Evolutionary conservation across 768 basidiomycete species (phyloP).

Genomic region (Termitomyces sp.): DNA sequence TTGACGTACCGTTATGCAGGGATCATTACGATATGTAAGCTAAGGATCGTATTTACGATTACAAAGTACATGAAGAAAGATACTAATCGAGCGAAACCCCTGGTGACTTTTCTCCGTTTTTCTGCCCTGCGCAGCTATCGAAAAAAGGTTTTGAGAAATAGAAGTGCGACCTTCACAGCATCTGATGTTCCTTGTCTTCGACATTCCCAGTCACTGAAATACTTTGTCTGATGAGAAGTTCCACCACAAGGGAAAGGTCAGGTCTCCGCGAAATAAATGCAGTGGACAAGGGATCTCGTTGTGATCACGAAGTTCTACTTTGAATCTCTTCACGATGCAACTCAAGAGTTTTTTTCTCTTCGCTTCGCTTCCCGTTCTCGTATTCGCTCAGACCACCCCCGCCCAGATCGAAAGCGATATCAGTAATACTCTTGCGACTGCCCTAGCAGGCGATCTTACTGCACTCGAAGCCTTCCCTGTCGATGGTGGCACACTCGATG

Average conservation of each 20-base stretch:
- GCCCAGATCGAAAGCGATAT: constrained; percentile 26
- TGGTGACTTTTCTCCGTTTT: too few species aligned
- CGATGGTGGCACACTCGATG: constrained; percentile 16
- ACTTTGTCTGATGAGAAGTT: background rate
- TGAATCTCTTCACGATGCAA: constrained; percentile 17
- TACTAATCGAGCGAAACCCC: background rate
- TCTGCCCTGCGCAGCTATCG: too few species aligned
- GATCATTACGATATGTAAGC: background rate
- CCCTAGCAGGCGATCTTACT: constrained; percentile 22
- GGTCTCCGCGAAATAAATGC: background rate
- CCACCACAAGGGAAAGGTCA: background rate
- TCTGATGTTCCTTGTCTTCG: background rate
- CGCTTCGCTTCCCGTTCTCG: constrained; percentile 17
- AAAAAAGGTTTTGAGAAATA: too few species aligned
- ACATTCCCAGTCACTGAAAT: background rate
- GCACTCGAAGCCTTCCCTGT: constrained; percentile 25
- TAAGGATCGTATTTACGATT: too few species aligned
- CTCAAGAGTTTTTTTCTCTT: constrained; percentile 20
- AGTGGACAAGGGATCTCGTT: background rate
- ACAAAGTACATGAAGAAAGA: too few species aligned
- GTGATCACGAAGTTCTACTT: background rate
- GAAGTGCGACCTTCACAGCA: too few species aligned
- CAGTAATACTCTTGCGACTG: constrained; percentile 15
- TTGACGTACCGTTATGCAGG: background rate
- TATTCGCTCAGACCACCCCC: constrained; percentile 18